Base-by-base conservation (phyloP, 23 red algal genomes). In the Chondrus crispus region DNA sequence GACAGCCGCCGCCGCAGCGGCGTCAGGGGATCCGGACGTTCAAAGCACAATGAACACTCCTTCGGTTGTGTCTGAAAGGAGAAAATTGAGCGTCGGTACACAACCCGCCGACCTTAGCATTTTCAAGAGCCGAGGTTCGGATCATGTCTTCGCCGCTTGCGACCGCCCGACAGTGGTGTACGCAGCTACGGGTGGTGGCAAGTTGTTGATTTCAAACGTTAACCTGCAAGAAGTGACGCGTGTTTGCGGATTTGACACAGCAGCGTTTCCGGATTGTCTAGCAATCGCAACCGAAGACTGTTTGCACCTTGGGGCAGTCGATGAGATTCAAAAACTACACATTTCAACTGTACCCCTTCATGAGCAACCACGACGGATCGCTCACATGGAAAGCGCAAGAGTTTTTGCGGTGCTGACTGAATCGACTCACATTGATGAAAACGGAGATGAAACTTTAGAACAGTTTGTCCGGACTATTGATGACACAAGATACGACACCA, bases 261-360 rank as follows among this genome's bases (percentile, higher is more conserved):
- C 84, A 71, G 90, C 83, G 5, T 99, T 95, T 62, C 97, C 93
- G 36, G 94, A 99, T 78, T 96, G 89, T 70, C 66, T 99, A 52
- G 97, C 93, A 1, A 72, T 99, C 54, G 97, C 95, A 9, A 98
- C 93, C 40, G 93, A 95, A 35, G 72, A 69, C 0, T 64, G 76
- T 3, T 79, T 99, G 58, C 81, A 95, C 43, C 74, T 99, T 39
- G 97, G 97, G n/a, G 79, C 64, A 10, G 94, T 99, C 26, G 97
- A 99, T 81, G 92, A 96, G 33, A 96, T 99, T 60, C 97, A 99
- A 71, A 91, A 95, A 75, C 75, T 99, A 52, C 97, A 99, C 60
- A 95, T 99, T 82, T 91, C 94, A 5, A 85, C 90, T 6, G 71
- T 96, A 28, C 93, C 94, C 13, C 74, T 99, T 2, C 77, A 74